Evolutionary conservation across 2,329 filamentous ascomycete species (phyloP), one percentile per base, ranked within the genome.

Genomic region (Cordyceps sp.): DNA sequence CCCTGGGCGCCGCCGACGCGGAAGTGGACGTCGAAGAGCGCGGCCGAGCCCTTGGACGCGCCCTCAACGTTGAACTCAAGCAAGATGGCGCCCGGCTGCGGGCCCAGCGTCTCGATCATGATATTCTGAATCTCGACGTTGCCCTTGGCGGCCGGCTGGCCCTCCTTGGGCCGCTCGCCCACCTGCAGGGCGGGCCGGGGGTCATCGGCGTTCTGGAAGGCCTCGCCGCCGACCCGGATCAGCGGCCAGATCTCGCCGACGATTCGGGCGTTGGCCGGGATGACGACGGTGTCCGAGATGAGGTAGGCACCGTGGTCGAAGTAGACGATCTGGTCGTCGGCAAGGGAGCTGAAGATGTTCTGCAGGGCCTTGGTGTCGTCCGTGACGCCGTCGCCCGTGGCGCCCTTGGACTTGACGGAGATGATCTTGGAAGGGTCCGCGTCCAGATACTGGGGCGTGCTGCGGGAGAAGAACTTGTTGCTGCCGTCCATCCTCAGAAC

Each of bases 21-120:
- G 59, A 90, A 78, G 62, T 98, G 90, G n/a, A 86, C 77, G 47
- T 98, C 90, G 82, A 86, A 98, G 57, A 94, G 75, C 39, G 74
- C 88, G 15, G 75, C 76, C 2, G 73, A 69, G 29, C 83, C 84
- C 36, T 76, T 66, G 34, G 55, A 63, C 42, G 66, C 52, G 23
- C 73, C 77, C 27, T 72, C 73, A 26, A 93, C 62, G 57, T 94
- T 94, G 80, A 84, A 94, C 53, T 94, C 71, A 59, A 94, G 74
- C 49, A 94, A 69, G 47, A 93, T 83, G 14, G 85, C 88, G 41
- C 88, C 88, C 1, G 85, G 79, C 39, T 83, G 78, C 4, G 85
- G 64, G 5, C 88, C 88, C 42, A 74, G 69, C 20, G 85, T 93
- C 54, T 83, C 73, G 44, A 96, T 78, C 45, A 93, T 75, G 37